Conservation (phyloP, 768 basidiomycete species). For the Collybiopsis confluens region DNA sequence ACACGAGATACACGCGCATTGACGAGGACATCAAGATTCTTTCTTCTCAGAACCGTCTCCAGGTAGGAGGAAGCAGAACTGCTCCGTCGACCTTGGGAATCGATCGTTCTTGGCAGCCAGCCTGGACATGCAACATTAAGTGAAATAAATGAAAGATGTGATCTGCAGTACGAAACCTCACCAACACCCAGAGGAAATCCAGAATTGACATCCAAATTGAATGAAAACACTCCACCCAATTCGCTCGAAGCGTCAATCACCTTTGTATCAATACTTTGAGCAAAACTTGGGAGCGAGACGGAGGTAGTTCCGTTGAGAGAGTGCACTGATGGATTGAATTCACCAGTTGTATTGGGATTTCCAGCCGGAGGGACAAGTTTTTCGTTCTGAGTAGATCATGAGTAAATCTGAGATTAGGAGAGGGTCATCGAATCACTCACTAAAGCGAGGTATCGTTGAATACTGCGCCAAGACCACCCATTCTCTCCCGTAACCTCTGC, state of each 20-base stretch:
- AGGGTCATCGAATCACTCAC: background rate
- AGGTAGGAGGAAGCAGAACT: slow-evolving; percentile 35
- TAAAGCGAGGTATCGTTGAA: slow-evolving; percentile 14
- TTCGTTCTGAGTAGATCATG: slow-evolving; percentile 18
- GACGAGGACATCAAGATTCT: slow-evolving; percentile 32
- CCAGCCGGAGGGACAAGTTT: slow-evolving; percentile 23
- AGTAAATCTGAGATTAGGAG: background rate
- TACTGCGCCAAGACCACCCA: slow-evolving; percentile 21
- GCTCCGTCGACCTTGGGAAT: slow-evolving; percentile 25
- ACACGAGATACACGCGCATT: slow-evolving; percentile 28
- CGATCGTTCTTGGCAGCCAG: slow-evolving; percentile 29
- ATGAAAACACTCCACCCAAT: slow-evolving; percentile 28
- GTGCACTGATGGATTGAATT: slow-evolving; percentile 30
- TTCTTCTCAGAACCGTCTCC: slow-evolving; percentile 20
- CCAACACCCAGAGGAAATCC: slow-evolving; percentile 15
- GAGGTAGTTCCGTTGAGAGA: slow-evolving; percentile 20
- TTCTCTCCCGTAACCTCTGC: slow-evolving; percentile 14
- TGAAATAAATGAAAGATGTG: too few species aligned
- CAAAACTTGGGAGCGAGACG: slow-evolving; percentile 24
- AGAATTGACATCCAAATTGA: slow-evolving; percentile 29
- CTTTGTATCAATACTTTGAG: slow-evolving; percentile 25
- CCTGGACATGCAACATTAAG: slow-evolving; percentile 9
- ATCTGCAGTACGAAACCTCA: background rate
- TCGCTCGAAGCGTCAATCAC: slow-evolving; percentile 34
- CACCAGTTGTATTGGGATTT: slow-evolving; percentile 25